These are phyloP conservation scores for Salix arbutifolia DNA, from an alignment of 345 rosid genomes.

Conservation along the genomic window DNA sequence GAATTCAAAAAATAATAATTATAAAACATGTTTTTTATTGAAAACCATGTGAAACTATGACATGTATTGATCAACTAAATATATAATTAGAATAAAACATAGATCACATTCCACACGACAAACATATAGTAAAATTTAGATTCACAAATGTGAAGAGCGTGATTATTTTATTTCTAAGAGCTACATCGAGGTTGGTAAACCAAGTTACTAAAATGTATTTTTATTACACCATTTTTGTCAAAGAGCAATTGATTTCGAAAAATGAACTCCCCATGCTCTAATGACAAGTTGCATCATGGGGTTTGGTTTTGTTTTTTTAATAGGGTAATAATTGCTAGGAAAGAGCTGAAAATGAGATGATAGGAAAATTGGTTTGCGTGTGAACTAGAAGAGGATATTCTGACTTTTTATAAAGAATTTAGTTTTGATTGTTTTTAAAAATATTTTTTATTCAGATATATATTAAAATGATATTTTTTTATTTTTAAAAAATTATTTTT, in stretches of 20 bases:
- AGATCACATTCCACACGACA: too few species aligned
- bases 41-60: too few species aligned
- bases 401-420: too few species aligned
- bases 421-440: too few species aligned
- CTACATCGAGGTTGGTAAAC: neutral
- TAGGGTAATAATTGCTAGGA: conserved; percentile 6
- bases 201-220: neutral
- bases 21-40: too few species aligned
- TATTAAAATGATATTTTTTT: too few species aligned
- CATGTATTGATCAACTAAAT: too few species aligned
- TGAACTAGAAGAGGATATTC: conserved; percentile 1
- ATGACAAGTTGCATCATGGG: conserved; percentile 1
- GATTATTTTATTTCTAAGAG: neutral
- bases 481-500: too few species aligned
- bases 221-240: neutral
- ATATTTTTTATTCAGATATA: too few species aligned
- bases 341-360: conserved; percentile 9
- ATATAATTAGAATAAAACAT: too few species aligned
- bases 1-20: too few species aligned
- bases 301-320: neutral
- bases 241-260: neutral
- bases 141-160: neutral
- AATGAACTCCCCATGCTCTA: neutral
- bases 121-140: neutral
- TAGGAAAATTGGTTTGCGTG: neutral